A percentile compares a stretch with the other conserved stretches of the same genome.
These are phyloP conservation scores for Salix brachista DNA, from an alignment of 345 rosid genomes.

Conservation along the genomic window DNA sequence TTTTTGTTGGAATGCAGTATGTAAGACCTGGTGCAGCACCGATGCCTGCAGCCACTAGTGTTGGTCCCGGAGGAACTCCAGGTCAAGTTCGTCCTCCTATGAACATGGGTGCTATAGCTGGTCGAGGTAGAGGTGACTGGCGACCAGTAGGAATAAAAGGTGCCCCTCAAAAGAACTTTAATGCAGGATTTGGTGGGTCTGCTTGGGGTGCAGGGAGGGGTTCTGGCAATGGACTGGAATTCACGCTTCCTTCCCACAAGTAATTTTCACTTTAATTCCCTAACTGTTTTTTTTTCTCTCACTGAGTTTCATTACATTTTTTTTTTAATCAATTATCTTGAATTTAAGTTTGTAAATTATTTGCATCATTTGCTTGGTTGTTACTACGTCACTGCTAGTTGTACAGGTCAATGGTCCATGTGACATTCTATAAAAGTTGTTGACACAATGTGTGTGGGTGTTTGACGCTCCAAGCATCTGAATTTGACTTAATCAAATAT, in stretches of 20 bases:
- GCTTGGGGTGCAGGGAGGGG: conserved; percentile 79
- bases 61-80: conserved; percentile 52
- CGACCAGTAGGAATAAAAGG: conserved; percentile 68
- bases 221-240: conserved; percentile 71
- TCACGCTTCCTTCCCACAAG: conserved; percentile 99
- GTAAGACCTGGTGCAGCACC: conserved; percentile 94
- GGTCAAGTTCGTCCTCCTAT: conserved; percentile 78
- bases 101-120: conserved; percentile 55
- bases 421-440: not conserved
- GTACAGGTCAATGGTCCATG: not conserved
- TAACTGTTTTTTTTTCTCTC: not conserved
- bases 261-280: conserved; percentile 29
- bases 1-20: conserved; percentile 64
- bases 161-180: conserved; percentile 74
- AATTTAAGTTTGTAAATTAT: not conserved
- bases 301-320: not conserved
- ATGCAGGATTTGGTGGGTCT: conserved; percentile 55
- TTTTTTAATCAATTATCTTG: not conserved
- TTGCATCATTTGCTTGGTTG: not conserved
- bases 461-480: not conserved
- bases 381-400: not conserved
- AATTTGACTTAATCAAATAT: not conserved
- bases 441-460: not conserved
- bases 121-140: conserved; percentile 98
- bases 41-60: conserved; percentile 56